These are phyloP conservation scores for Globisporangium alternatum DNA, from an alignment of 352 stramenopile species.

Conservation along the genomic window DNA sequence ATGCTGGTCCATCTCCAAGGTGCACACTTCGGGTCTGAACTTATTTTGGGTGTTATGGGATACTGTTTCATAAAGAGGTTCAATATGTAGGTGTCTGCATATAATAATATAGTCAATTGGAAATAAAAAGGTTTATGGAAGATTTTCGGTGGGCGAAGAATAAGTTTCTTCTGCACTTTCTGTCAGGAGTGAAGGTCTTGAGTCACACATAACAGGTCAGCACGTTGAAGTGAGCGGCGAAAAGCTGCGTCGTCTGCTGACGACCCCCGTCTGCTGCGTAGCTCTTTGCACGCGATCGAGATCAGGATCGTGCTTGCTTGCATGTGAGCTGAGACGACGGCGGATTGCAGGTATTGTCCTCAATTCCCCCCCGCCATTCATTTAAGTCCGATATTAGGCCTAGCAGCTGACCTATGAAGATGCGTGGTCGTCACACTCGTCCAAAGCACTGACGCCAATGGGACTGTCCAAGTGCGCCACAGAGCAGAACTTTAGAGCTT, in stretches of 20 bases:
- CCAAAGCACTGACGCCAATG: too few relatives aligned
- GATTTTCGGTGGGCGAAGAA: conserved; percentile 4
- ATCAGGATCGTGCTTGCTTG: too few relatives aligned
- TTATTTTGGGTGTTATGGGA: background rate
- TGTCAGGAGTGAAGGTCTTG: background rate
- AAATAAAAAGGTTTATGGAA: background rate
- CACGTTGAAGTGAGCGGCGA: background rate
- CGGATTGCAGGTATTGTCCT: too few relatives aligned
- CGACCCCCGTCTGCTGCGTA: background rate
- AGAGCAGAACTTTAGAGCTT: too few relatives aligned
- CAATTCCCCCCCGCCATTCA: too few relatives aligned
- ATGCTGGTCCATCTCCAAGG: background rate
- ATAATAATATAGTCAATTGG: background rate
- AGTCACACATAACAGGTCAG: background rate
- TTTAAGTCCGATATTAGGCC: too few relatives aligned
- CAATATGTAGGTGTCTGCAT: background rate
- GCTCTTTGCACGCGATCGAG: too few relatives aligned
- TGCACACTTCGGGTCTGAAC: background rate
- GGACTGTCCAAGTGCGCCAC: too few relatives aligned
- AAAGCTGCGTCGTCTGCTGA: background rate
- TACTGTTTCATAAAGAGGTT: background rate
- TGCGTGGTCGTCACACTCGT: too few relatives aligned
- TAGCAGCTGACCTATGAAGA: too few relatives aligned
- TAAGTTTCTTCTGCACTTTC: background rate
- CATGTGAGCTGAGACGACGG: too few relatives aligned